A percentile compares a stretch with the other conserved stretches of the same genome.
Evolutionary conservation across 164 flowering plant genomes (phyloP).

Genomic region (Magnolia sinica): DNA sequence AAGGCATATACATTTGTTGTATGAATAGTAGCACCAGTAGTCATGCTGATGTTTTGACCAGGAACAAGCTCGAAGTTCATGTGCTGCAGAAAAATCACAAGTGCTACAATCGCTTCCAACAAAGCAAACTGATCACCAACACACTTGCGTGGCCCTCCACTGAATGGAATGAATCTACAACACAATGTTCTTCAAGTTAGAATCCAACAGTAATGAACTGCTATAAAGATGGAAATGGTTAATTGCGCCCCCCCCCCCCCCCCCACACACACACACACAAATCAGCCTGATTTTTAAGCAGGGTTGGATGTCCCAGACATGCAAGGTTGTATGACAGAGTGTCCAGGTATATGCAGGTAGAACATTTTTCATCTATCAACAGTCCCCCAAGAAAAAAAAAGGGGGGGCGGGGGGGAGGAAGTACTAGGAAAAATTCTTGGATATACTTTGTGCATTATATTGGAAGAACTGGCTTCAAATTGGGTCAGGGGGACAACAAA

Average conservation of each 20-base stretch:
- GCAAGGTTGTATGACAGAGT: no score
- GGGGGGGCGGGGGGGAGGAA: no score
- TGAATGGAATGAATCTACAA: constrained; percentile 85
- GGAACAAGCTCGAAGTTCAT: constrained; percentile 80
- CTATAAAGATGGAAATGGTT: neutral
- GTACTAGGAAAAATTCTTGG: no score
- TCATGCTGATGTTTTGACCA: constrained; percentile 83
- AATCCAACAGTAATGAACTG: neutral
- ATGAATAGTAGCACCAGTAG: constrained; percentile 97
- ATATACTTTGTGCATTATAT: no score
- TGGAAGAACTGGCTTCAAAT: no score
- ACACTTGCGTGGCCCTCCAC: constrained; percentile 98
- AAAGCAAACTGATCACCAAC: constrained; percentile 97
- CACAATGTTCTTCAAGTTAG: neutral
- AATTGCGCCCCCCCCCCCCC: neutral
- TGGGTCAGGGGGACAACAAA: no score
- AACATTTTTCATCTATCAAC: no score
- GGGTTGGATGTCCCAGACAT: no score
- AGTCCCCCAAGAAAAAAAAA: no score
- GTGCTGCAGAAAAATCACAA: constrained; percentile 72
- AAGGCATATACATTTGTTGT: constrained; percentile 69
- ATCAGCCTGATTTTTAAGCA: no score
- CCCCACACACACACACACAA: no score
- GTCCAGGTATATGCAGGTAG: no score
- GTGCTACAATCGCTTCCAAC: constrained; percentile 81